These are phyloP conservation scores for Colletotrichum liriopes DNA, from an alignment of 2,329 filamentous ascomycete species.

Conservation along the genomic window DNA sequence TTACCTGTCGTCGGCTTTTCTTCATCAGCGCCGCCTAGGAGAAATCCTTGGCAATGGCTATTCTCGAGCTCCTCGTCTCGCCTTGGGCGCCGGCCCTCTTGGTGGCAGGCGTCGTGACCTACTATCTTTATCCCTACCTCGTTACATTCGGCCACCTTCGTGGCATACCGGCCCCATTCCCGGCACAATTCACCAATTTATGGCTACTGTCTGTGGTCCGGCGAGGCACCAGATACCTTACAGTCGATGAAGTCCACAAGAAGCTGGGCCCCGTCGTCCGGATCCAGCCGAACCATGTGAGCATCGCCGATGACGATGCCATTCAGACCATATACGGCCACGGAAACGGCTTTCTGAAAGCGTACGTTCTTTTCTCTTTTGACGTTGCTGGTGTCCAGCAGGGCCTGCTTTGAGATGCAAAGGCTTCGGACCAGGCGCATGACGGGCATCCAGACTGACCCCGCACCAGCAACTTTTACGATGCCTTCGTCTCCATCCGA, in stretches of 20 bases:
- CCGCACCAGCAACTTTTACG: constrained; percentile 81
- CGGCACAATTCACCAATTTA: constrained; percentile 79
- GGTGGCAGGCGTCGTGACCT: constrained; percentile 23
- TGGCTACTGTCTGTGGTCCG: constrained; percentile 83
- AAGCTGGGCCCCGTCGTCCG: constrained; percentile 85
- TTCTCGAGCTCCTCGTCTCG: constrained; percentile 33
- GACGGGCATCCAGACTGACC: constrained; percentile 7
- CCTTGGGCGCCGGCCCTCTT: constrained; percentile 39
- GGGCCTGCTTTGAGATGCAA: too few relatives aligned
- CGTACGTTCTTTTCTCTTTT: constrained; percentile 60
- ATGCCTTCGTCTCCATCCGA: constrained; percentile 90
- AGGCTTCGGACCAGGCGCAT: not conserved
- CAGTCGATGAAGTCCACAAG: constrained; percentile 82
- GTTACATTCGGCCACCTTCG: constrained; percentile 67
- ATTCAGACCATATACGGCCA: constrained; percentile 86
- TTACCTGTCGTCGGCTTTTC: not conserved
- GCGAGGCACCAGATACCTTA: constrained; percentile 74
- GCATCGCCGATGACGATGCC: constrained; percentile 84
- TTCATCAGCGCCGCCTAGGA: not conserved
- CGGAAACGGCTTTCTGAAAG: constrained; percentile 82
- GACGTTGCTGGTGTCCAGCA: not conserved
- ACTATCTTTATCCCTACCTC: constrained; percentile 69
- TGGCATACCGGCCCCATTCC: constrained; percentile 74
- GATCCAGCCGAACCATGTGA: constrained; percentile 88
- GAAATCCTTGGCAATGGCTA: constrained; percentile 25